Conservation (phyloP, 106 monocot species). For the Apostasia ramifera region DNA sequence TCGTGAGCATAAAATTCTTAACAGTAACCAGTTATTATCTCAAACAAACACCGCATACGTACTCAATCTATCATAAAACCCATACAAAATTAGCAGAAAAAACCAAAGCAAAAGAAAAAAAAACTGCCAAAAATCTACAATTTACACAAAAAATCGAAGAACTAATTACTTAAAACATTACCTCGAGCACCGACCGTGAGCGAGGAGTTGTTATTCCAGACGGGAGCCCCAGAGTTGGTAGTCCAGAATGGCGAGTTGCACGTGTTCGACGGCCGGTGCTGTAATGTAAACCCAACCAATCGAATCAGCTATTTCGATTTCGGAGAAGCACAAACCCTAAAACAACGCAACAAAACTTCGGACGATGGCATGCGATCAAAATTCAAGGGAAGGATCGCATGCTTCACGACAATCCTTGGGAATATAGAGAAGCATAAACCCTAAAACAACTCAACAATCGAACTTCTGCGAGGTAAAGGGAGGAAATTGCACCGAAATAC, state of each 20-base stretch:
- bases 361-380: not conserved
- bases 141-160: not conserved
- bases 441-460: no score
- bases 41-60: not conserved
- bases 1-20: not conserved
- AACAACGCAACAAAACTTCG: not conserved
- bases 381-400: not conserved
- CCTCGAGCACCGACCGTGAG: constrained; percentile 19
- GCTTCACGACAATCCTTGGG: not conserved
- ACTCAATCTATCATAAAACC: not conserved
- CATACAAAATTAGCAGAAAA: not conserved
- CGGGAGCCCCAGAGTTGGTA: constrained; percentile 22
- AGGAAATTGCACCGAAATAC: not conserved
- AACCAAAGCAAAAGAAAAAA: not conserved
- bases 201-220: constrained; percentile 20
- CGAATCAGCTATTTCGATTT: not conserved
- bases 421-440: no score
- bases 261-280: constrained; percentile 18
- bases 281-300: not conserved
- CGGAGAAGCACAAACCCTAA: not conserved
- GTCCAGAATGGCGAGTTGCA: constrained; percentile 21
- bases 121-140: no score
- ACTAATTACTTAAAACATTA: not conserved
- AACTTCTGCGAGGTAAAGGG: not conserved
- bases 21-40: not conserved